Evolutionary conservation across 2,329 filamentous ascomycete genomes (phyloP).

Genomic region (Clarireedia hainanense): DNA sequence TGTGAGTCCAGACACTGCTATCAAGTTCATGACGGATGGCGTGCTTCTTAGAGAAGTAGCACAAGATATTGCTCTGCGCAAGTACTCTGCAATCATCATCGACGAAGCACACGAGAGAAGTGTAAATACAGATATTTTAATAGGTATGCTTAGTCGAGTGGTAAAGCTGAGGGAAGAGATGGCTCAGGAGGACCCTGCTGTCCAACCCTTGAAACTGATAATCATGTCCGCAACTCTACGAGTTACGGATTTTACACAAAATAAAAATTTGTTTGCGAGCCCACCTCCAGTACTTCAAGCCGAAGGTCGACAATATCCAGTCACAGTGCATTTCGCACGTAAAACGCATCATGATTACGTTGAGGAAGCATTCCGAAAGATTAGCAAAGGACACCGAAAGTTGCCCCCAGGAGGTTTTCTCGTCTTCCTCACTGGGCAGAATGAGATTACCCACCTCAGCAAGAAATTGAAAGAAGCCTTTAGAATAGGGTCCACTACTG

Average conservation of each 20-base stretch:
- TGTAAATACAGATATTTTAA: constrained; percentile 96
- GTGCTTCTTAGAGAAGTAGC: constrained; percentile 86
- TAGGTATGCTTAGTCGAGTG: constrained; percentile 91
- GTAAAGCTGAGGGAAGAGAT: constrained; percentile 75
- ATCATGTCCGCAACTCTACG: constrained; percentile 97
- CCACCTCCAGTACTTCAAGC: constrained; percentile 81
- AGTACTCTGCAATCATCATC: constrained; percentile 90
- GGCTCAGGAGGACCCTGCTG: constrained; percentile 58
- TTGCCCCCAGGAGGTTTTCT: constrained; percentile 85
- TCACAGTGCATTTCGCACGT: constrained; percentile 82
- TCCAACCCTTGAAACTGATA: constrained; percentile 79
- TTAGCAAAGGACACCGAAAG: constrained; percentile 80
- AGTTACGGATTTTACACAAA: constrained; percentile 84
- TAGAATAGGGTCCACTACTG: constrained; percentile 38
- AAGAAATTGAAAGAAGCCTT: constrained; percentile 65
- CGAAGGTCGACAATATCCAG: constrained; percentile 85
- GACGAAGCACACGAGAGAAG: constrained; percentile 97
- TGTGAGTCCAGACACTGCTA: constrained; percentile 68
- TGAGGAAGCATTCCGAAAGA: constrained; percentile 82
- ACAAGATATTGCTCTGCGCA: constrained; percentile 77
- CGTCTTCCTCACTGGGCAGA: constrained; percentile 89
- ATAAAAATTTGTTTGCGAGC: constrained; percentile 66
- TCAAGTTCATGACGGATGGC: constrained; percentile 99
- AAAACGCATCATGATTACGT: constrained; percentile 81
- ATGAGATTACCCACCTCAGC: constrained; percentile 79